Evolutionary conservation across 202 grass and related monocot species (phyloP), one percentile per base, ranked within the genome.

Genomic region (Schoenoplectus triqueter): DNA sequence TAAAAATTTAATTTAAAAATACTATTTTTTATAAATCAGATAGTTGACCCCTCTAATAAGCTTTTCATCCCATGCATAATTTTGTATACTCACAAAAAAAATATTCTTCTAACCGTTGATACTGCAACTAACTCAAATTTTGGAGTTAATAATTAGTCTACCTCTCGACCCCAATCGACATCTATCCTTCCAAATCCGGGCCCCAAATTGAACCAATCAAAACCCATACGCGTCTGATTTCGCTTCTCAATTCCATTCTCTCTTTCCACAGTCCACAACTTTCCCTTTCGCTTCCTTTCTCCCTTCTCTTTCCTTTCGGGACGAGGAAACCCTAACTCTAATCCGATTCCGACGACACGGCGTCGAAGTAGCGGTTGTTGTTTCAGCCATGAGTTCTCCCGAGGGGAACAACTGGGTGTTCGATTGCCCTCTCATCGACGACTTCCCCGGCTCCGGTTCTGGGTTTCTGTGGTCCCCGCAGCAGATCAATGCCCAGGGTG

Each of bases 361-460:
- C 80, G 80, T 15, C 10, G 22, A 11, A 7, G 4, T 66, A 59
- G 80, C 6, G 59, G 21, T 57, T 13, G 51, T 77, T 40, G 48
- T 56, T 52, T 56, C 64, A 7, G 73, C n/a, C 66, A 97, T 97
- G 94, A 87, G 73, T 81, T 94, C 88, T 62, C 85, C 90, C 11
- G 90, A 97, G 72, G 88, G 89, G 10, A 76, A 73, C 77, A 78
- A 85, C n/a, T 97, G 94, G 94, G 88, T 87, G 46, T 92, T 97
- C 75, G 92, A 97, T 71, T 92, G 86, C 61, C 86, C 91, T 20
- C 88, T 97, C 17, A 94, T 97, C 54, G 92, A 94, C 57, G 90
- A 94, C 69, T 86, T 97, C 54, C 60, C 84, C 14, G 50, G 66
- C 0, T 62, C 88, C 55, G 78, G 80, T 0, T 84, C 69, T 0